These are phyloP conservation scores for Aspergillus ustus DNA, from an alignment of 2,329 filamentous ascomycete species.

Conservation along the genomic window DNA sequence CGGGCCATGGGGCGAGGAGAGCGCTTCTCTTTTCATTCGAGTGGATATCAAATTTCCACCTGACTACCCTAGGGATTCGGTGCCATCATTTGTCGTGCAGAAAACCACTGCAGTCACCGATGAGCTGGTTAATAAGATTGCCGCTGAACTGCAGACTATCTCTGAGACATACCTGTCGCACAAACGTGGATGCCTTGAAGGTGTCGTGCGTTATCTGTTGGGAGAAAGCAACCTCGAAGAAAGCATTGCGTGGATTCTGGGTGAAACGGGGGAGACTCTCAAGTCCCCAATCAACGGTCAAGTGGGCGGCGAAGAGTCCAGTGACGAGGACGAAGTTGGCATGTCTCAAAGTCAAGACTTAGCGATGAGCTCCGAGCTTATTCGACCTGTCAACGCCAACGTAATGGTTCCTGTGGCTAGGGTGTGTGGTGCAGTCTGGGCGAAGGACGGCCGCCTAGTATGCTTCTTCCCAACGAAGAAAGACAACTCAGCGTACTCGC, in stretches of 20 bases:
- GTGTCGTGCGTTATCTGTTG: conserved; percentile 64
- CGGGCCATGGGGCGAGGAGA: conserved; percentile 62
- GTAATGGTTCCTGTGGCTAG: conserved; percentile 67
- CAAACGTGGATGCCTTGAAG: conserved; percentile 63
- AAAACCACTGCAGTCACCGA: conserved; percentile 62
- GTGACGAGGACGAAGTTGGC: conserved; percentile 72
- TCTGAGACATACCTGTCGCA: conserved; percentile 58
- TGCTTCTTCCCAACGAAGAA: conserved; percentile 62
- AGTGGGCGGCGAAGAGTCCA: conserved; percentile 75
- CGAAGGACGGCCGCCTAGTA: conserved; percentile 60
- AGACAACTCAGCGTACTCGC: conserved; percentile 54
- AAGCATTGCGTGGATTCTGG: conserved; percentile 56
- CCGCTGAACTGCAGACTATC: conserved; percentile 58
- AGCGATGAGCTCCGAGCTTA: conserved; percentile 55
- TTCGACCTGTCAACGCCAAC: conserved; percentile 62
- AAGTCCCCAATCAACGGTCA: conserved; percentile 48
- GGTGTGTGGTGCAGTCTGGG: conserved; percentile 62
- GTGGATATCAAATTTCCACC: conserved; percentile 63
- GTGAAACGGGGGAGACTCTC: conserved; percentile 60
- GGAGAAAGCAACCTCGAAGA: conserved; percentile 64
- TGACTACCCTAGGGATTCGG: conserved; percentile 58
- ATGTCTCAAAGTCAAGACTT: conserved; percentile 49
- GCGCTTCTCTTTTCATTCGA: conserved; percentile 59
- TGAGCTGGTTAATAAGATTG: conserved; percentile 54
- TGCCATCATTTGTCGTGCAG: conserved; percentile 59